A percentile compares a stretch with the other conserved stretches of the same genome.
Evolutionary conservation across 176 grass and related monocot genomes (phyloP).

Genomic region (Oryza nivara): DNA sequence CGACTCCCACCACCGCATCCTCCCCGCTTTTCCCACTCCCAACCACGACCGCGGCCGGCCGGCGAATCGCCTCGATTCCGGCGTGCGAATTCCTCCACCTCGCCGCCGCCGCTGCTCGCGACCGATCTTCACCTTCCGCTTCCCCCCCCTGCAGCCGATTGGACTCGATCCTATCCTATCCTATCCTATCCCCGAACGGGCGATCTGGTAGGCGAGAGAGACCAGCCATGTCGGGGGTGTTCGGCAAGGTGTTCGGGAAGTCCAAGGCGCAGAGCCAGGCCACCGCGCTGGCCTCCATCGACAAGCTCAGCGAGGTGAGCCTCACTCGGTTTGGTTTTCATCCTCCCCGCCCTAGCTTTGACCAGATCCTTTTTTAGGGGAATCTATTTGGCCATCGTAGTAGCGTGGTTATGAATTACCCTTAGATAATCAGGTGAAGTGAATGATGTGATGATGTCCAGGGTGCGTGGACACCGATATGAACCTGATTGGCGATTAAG

Average conservation of each 20-base stretch:
- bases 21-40: neutral
- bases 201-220: neutral
- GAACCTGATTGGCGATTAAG: neutral
- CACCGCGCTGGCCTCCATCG: constrained; percentile 68
- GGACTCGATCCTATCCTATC: constrained; percentile 4
- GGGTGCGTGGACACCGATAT: neutral
- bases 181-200: neutral
- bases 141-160: constrained; percentile 19
- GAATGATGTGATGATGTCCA: neutral
- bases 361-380: neutral
- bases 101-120: neutral
- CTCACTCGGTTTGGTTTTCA: neutral
- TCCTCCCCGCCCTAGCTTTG: neutral
- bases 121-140: neutral
- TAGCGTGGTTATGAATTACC: no score
- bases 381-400: neutral
- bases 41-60: neutral
- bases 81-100: neutral
- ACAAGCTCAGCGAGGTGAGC: constrained; percentile 79
- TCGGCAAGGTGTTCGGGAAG: constrained; percentile 68
- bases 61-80: neutral
- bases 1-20: neutral
- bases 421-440: no score
- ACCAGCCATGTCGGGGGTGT: constrained; percentile 56
- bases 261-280: constrained; percentile 70